A percentile compares a stretch with the other conserved stretches of the same genome.
Conservation (phyloP, 1,284 basidiomycete species). For the Cutaneotrichosporon sp. region DNA sequence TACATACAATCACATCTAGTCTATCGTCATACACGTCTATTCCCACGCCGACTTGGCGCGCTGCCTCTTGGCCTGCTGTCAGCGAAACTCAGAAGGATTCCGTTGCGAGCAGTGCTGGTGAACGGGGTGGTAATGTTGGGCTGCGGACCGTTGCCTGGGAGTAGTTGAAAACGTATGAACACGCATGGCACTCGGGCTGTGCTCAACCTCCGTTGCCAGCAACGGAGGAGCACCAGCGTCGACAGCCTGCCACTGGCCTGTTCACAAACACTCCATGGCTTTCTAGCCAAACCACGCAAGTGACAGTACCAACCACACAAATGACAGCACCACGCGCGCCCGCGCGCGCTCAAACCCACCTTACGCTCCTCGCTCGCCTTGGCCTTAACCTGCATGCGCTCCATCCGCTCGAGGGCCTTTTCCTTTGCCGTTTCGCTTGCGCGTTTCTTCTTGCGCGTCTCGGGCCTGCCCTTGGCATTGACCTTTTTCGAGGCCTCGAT, state of each 20-base stretch:
- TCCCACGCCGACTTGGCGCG: conserved; percentile 46
- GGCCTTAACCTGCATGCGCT: conserved; percentile 23
- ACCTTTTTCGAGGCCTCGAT: conserved; percentile 31
- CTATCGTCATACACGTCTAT: conserved; percentile 10
- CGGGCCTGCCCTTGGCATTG: conserved; percentile 2
- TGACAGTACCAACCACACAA: too few species aligned
- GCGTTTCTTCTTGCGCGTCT: conserved; percentile 24
- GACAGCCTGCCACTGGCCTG: too few species aligned
- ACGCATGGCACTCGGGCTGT: too few species aligned
- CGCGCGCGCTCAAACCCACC: conserved; percentile 34
- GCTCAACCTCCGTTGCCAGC: too few species aligned
- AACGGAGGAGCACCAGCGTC: too few species aligned
- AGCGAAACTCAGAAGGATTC: background rate
- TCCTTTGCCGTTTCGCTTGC: conserved; percentile 30
- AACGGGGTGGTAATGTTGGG: too few species aligned
- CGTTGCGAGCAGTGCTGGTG: too few species aligned
- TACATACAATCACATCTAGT: conserved; percentile 4
- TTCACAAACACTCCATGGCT: too few species aligned
- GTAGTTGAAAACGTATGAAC: too few species aligned
- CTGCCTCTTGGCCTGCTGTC: conserved; percentile 33
- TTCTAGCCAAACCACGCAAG: too few species aligned
- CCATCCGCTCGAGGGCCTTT: conserved; percentile 34
- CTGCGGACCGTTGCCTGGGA: too few species aligned
- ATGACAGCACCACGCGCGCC: too few species aligned
- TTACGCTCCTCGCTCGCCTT: conserved; percentile 37